These are phyloP conservation scores for Ustilago vetiveriae DNA, from an alignment of 1,284 basidiomycete species.

Conservation along the genomic window DNA sequence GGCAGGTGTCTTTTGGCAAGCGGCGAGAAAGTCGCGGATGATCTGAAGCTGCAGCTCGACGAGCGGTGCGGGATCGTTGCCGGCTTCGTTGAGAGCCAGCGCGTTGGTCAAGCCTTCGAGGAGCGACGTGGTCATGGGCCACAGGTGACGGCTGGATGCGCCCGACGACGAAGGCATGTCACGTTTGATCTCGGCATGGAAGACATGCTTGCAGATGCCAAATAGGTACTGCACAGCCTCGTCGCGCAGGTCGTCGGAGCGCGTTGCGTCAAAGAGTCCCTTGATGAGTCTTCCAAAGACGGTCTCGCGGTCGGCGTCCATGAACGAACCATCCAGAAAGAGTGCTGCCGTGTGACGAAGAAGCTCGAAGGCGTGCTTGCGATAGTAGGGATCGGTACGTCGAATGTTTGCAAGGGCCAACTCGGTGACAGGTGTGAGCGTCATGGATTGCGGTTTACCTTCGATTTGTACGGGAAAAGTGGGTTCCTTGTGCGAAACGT, in stretches of 20 bases:
- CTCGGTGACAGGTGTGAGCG: conserved; percentile 77
- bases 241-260: conserved; percentile 76
- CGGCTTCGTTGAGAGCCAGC: conserved; percentile 52
- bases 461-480: conserved; percentile 48
- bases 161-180: conserved; percentile 67
- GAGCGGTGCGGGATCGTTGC: conserved; percentile 62
- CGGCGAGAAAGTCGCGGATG: conserved; percentile 53
- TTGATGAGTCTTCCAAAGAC: conserved; percentile 76
- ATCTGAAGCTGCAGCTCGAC: conserved; percentile 56
- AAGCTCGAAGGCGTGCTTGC: conserved; percentile 79
- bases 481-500: conserved; percentile 64
- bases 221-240: conserved; percentile 77
- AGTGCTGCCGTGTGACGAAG: conserved; percentile 79
- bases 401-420: conserved; percentile 78
- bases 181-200: conserved; percentile 69
- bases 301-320: conserved; percentile 75
- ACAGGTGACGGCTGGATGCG: conserved; percentile 72
- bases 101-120: conserved; percentile 62
- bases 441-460: conserved; percentile 72
- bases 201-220: conserved; percentile 76
- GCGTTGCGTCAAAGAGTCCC: conserved; percentile 81
- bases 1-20: conserved; percentile 52
- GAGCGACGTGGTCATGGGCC: conserved; percentile 69
- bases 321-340: conserved; percentile 75
- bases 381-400: conserved; percentile 74